Base-by-base conservation (phyloP, 345 rosid species). In the Salix brachista region DNA sequence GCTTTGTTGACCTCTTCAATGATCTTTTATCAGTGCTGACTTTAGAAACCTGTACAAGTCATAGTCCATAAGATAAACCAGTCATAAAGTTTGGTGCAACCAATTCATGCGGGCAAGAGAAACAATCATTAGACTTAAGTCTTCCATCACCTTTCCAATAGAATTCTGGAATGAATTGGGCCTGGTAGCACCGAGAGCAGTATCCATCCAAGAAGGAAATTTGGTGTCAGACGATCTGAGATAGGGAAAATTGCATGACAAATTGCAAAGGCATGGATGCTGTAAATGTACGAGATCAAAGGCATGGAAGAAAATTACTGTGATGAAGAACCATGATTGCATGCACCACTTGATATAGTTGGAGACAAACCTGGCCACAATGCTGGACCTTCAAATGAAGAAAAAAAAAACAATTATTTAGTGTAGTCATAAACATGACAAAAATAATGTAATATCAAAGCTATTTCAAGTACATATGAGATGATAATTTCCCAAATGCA, bases 321-420 rank as follows among this genome's bases (percentile, higher is more conserved):
- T 18, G 83, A 72, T 37, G 72, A 73, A 79, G 82, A 77, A 69
- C 76, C 65, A 19, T 68, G 82, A 79, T 78, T 70, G 65, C 82
- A 70, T 34, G 78, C 65, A 79, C 50, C 74, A 44, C 67, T 75
- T 32, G 84, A 75, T 74, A 76, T 75, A 2, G 61, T 62, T 60
- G 93, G 68, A 69, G 88, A 84, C 82, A 90, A 64, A 54, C 88
- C 90, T 65, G 90, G 92, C 93, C 90, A 90, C 75, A 88, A 48
- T 56, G 76, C 85, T 70, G 85, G 85, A 82, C 84, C 90, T 89
- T 77, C 41, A 11, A 56, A 46, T n/a, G 56, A 73, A 42, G 65
- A 54, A 54, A 77, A 32, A 72, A 46, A 62, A 75, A 12, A 34
- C 65, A 65, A 44, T 77, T 23, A 75, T 48, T 6, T 61, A 46